Conservation (phyloP, 2,329 filamentous ascomycete genomes). For the Coniochaeta hoffmannii region DNA sequence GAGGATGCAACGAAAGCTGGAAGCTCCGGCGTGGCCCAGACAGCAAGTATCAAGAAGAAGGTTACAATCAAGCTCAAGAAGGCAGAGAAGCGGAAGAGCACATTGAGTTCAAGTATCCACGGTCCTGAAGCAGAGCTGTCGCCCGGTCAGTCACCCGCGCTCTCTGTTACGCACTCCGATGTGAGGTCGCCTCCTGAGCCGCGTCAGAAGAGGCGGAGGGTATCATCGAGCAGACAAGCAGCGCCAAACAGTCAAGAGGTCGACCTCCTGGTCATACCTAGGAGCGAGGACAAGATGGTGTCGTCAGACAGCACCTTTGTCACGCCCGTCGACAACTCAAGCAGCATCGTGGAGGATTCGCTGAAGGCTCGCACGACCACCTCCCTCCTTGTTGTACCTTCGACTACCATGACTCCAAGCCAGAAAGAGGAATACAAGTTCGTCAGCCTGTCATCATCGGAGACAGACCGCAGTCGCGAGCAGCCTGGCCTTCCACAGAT, state of each 20-base stretch:
- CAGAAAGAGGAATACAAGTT: constrained; percentile 29
- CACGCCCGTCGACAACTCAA: neutral
- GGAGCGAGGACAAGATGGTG: constrained; percentile 6
- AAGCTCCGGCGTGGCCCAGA: neutral
- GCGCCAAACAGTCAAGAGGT: constrained; percentile 10
- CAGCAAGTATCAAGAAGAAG: neutral
- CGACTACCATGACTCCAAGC: constrained; percentile 26
- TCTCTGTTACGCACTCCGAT: neutral
- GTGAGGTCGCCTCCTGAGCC: neutral
- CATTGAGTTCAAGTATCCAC: neutral
- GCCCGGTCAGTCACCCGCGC: neutral
- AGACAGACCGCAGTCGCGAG: constrained; percentile 8
- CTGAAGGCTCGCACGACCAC: neutral
- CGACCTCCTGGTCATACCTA: constrained; percentile 13
- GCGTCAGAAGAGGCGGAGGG: constrained; percentile 12
- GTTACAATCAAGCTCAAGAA: constrained; percentile 1
- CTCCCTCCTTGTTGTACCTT: constrained; percentile 19
- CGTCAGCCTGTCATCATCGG: constrained; percentile 16
- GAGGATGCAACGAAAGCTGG: neutral
- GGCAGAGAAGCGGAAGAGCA: neutral
- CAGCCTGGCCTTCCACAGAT: constrained; percentile 6
- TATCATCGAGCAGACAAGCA: constrained; percentile 5
- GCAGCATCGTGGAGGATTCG: constrained; percentile 5
- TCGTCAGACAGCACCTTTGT: constrained; percentile 2
- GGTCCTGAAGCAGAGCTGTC: neutral